phyloP scores from a whole-genome alignment of 1,139 yeast species.

The Magnusiomyces suaveolens region DNA sequence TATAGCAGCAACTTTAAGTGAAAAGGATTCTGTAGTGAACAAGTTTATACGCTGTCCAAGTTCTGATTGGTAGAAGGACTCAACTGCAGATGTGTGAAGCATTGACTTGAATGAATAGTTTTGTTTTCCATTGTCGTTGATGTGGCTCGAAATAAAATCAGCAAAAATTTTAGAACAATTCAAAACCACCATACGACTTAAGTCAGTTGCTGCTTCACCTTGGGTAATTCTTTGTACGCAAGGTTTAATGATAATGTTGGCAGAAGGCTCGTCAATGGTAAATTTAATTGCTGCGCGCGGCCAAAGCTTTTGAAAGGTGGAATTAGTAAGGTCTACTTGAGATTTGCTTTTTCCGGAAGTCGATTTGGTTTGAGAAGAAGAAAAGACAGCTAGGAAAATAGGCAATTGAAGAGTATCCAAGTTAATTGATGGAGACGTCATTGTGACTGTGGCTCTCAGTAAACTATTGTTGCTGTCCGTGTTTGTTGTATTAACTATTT shows the following conservation, averaged over 20 bases:
- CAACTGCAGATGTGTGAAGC: conserved; percentile 24
- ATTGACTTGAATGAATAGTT: conserved; percentile 25
- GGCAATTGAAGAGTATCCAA: conserved; percentile 31
- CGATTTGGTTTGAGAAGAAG: neutral
- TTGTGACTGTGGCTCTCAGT: conserved; percentile 28
- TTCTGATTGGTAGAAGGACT: conserved; percentile 28
- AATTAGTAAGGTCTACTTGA: conserved; percentile 3
- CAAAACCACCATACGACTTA: conserved; percentile 25
- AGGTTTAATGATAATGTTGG: conserved; percentile 26
- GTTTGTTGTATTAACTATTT: conserved; percentile 19
- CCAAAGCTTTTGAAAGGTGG: conserved; percentile 24
- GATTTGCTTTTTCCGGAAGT: neutral
- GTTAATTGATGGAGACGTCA: conserved; percentile 34
- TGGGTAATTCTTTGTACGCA: conserved; percentile 7
- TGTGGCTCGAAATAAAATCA: conserved; percentile 28
- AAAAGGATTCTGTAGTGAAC: conserved; percentile 25
- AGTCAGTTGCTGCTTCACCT: conserved; percentile 7
- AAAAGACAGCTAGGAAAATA: conserved; percentile 20
- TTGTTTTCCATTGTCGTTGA: conserved; percentile 18
- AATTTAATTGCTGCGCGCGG: conserved; percentile 31
- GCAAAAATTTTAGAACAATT: conserved; percentile 27
- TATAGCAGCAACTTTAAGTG: conserved; percentile 23
- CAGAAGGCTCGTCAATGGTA: conserved; percentile 34
- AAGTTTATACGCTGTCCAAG: conserved; percentile 27
- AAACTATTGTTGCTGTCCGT: conserved; percentile 24